Evolutionary conservation across 2,329 filamentous ascomycete species (phyloP).

Genomic region (Aphanocladium album): DNA sequence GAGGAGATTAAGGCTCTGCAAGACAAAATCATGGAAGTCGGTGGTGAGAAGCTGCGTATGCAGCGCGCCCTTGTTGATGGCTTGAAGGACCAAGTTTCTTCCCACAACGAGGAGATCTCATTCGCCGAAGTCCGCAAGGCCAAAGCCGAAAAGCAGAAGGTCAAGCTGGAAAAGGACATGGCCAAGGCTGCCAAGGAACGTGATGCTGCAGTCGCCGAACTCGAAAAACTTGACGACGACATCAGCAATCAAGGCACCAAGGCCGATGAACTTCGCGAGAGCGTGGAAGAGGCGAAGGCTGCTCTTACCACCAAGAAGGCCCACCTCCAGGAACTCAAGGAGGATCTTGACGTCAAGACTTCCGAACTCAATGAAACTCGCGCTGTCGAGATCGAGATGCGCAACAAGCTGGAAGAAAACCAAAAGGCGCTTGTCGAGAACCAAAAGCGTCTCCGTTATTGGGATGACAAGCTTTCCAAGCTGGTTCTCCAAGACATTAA

Average conservation of each 20-base stretch:
- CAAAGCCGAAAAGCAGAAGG: conserved; percentile 89
- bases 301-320: conserved; percentile 73
- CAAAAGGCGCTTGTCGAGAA: conserved; percentile 85
- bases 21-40: conserved; percentile 97
- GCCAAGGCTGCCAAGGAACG: conserved; percentile 76
- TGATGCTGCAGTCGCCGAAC: conserved; percentile 63
- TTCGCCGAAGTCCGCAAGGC: conserved; percentile 81
- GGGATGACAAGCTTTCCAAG: conserved; percentile 85
- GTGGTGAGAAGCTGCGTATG: conserved; percentile 83
- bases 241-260: conserved; percentile 71
- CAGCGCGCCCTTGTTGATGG: conserved; percentile 90
- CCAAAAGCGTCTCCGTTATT: conserved; percentile 76
- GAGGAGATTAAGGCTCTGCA: conserved; percentile 89
- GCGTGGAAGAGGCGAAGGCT: conserved; percentile 78
- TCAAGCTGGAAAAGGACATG: conserved; percentile 80
- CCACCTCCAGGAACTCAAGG: conserved; percentile 73
- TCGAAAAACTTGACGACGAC: conserved; percentile 73
- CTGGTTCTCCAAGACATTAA: conserved; percentile 76
- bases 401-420: conserved; percentile 94
- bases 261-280: conserved; percentile 65
- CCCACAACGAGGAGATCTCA: conserved; percentile 75
- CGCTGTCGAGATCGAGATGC: conserved; percentile 93
- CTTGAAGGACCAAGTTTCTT: conserved; percentile 78
- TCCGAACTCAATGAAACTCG: conserved; percentile 83
- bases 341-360: conserved; percentile 80